Evolutionary conservation across 352 stramenopile genomes (phyloP).

Genomic region (Aphanomyces astaci): DNA sequence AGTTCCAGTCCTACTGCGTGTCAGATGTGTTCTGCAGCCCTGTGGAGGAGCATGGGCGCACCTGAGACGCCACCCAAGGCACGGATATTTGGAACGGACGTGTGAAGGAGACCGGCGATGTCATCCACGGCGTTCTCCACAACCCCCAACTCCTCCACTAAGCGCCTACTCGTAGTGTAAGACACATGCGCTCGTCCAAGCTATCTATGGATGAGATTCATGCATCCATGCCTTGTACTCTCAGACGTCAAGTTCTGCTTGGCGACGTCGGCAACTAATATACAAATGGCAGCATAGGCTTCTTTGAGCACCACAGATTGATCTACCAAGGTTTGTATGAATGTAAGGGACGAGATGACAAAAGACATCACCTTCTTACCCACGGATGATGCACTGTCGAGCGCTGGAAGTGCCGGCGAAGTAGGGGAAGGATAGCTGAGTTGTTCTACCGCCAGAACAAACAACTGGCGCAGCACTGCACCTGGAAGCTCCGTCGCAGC

Average conservation of each 20-base stretch:
- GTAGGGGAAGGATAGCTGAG: not conserved
- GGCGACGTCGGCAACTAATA: constrained; percentile 11
- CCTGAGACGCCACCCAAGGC: not conserved
- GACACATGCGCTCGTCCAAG: too few relatives aligned
- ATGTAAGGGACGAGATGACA: too few relatives aligned
- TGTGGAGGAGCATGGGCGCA: too few relatives aligned
- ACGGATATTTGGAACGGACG: not conserved
- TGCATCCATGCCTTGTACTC: not conserved
- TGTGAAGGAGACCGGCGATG: not conserved
- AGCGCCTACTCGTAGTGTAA: not conserved
- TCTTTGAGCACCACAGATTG: constrained; percentile 5
- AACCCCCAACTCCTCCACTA: not conserved
- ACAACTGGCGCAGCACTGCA: not conserved
- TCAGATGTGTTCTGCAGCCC: too few relatives aligned
- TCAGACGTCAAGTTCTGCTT: constrained; percentile 6
- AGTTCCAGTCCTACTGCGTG: constrained; percentile 50
- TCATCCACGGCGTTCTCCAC: not conserved
- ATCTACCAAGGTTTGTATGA: not conserved
- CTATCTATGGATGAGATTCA: too few relatives aligned
- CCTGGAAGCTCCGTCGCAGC: not conserved
- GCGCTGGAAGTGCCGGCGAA: not conserved
- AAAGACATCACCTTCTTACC: not conserved
- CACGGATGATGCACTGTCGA: not conserved
- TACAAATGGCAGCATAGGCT: constrained; percentile 7
- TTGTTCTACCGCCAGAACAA: not conserved